A percentile compares a stretch with the other conserved stretches of the same genome.
These are phyloP conservation scores for Metschnikowia amazonensis DNA, from an alignment of 805 yeast species.

Conservation along the genomic window DNA sequence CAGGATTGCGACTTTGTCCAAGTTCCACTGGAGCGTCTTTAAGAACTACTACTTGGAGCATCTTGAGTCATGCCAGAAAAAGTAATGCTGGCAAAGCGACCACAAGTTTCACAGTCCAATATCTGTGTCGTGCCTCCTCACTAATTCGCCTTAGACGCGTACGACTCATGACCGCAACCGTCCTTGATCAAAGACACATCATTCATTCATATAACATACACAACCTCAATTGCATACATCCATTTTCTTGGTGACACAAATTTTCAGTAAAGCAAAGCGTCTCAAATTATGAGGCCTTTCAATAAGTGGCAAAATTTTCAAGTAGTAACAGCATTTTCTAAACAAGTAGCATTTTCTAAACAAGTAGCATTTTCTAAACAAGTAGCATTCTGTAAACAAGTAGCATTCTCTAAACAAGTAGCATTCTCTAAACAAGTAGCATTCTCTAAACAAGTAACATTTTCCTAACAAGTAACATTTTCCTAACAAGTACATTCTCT, in stretches of 20 bases:
- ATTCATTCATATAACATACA: conserved; percentile 2
- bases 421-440: too few species aligned
- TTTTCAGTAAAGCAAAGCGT: too few species aligned
- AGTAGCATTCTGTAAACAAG: too few species aligned
- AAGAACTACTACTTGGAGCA: conserved; percentile 59
- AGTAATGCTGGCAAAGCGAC: not conserved
- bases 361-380: too few species aligned
- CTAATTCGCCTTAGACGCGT: not conserved
- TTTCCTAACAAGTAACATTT: too few species aligned
- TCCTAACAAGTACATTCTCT: too few species aligned
- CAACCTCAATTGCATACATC: not conserved
- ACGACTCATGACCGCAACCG: not conserved
- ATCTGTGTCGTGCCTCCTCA: not conserved
- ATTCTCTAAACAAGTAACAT: too few species aligned
- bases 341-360: too few species aligned
- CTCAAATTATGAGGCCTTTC: too few species aligned
- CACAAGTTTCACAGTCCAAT: not conserved
- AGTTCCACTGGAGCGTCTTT: conserved; percentile 82
- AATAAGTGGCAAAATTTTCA: too few species aligned
- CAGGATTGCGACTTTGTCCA: conserved; percentile 61
- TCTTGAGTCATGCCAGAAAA: conserved; percentile 4
- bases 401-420: too few species aligned
- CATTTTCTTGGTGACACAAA: not conserved
- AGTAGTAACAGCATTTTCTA: too few species aligned
- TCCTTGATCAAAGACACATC: not conserved